These are phyloP conservation scores for Durio zibethinus DNA, from an alignment of 345 rosid species.

Conservation along the genomic window DNA sequence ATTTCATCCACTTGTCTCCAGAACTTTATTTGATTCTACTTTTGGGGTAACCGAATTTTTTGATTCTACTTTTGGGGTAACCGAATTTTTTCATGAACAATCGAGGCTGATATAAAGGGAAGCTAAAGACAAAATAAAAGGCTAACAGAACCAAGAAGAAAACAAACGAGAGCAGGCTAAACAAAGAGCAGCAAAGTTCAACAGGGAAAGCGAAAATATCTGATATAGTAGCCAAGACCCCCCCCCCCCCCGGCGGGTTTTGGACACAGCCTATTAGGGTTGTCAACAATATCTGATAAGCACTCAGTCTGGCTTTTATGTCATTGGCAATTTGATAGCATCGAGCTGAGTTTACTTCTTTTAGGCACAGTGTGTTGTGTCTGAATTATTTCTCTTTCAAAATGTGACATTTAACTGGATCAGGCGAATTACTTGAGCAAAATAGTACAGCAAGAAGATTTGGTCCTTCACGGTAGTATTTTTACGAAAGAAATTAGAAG, in stretches of 20 bases:
- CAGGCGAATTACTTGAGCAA: background rate
- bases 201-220: background rate
- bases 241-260: too few species aligned
- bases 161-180: background rate
- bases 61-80: too few species aligned
- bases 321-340: background rate
- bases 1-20: background rate
- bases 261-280: background rate
- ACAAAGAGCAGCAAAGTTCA: background rate
- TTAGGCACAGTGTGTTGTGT: background rate
- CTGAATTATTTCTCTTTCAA: background rate
- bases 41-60: background rate
- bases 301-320: background rate
- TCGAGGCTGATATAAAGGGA: background rate
- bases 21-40: background rate
- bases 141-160: background rate
- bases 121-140: background rate
- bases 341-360: background rate
- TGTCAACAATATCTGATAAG: background rate
- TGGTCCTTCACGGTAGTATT: background rate
- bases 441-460: background rate
- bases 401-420: background rate
- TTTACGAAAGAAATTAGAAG: background rate
- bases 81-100: background rate
- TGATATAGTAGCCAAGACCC: background rate